Evolutionary conservation across 2,329 filamentous ascomycete species (phyloP).

Genomic region (Apiospora phragmitis): DNA sequence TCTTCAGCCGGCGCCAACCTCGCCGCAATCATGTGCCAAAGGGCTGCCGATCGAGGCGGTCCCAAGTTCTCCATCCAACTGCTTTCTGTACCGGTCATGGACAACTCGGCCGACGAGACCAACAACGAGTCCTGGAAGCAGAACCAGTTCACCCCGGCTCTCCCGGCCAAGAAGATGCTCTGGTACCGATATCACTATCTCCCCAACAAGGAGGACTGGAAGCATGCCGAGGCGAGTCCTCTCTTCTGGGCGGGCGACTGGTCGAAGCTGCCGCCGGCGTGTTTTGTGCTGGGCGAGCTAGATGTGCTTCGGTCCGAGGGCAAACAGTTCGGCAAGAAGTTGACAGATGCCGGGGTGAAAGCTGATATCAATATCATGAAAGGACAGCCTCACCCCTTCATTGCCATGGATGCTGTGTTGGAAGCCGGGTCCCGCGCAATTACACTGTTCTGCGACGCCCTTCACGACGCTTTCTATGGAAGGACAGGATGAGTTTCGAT

Average conservation of each 20-base stretch:
- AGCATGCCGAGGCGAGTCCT: slow-evolving; percentile 53
- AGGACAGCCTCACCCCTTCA: slow-evolving; percentile 59
- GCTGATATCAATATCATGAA: slow-evolving; percentile 51
- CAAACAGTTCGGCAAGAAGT: slow-evolving; percentile 48
- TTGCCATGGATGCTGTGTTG: slow-evolving; percentile 57
- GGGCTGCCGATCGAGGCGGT: slow-evolving; percentile 37
- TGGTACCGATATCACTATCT: slow-evolving; percentile 63
- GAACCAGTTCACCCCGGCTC: slow-evolving; percentile 51
- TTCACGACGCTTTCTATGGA: slow-evolving; percentile 22
- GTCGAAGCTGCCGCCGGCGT: slow-evolving; percentile 48
- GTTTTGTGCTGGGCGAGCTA: slow-evolving; percentile 55
- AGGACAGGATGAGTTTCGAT: not conserved
- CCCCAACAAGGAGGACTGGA: slow-evolving; percentile 45
- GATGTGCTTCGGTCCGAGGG: slow-evolving; percentile 59
- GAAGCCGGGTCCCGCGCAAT: slow-evolving; percentile 53
- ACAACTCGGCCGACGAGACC: slow-evolving; percentile 51
- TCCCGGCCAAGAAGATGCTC: slow-evolving; percentile 58
- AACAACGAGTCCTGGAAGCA: slow-evolving; percentile 49
- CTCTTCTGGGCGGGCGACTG: slow-evolving; percentile 52
- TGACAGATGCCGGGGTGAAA: slow-evolving; percentile 46
- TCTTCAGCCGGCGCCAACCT: slow-evolving; percentile 55
- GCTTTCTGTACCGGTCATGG: slow-evolving; percentile 57
- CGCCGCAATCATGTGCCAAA: slow-evolving; percentile 53
- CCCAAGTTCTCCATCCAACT: slow-evolving; percentile 47
- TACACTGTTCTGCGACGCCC: slow-evolving; percentile 38